A percentile compares a stretch with the other conserved stretches of the same genome.
phyloP scores from a whole-genome alignment of 2,329 filamentous ascomycete genomes.

The Nigrospora oryzae region DNA sequence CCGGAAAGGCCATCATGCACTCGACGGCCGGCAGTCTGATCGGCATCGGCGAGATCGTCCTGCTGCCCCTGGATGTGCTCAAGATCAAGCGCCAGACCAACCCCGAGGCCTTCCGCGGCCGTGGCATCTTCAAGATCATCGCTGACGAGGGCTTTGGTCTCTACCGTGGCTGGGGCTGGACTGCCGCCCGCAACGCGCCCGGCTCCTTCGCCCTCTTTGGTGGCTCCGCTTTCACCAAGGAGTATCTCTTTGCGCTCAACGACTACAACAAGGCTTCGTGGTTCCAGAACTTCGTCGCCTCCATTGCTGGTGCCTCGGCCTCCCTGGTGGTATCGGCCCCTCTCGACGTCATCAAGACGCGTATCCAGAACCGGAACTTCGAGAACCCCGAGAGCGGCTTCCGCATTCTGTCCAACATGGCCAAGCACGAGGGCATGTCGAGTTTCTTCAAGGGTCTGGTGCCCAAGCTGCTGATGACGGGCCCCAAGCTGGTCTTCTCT shows the following conservation, averaged over 20 bases:
- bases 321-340: constrained; percentile 96
- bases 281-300: constrained; percentile 96
- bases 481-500: constrained; percentile 96
- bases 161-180: constrained; percentile 97
- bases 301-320: constrained; percentile 87
- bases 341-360: constrained; percentile 94
- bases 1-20: constrained; percentile 96
- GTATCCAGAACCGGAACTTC: constrained; percentile 98
- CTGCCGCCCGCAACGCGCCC: constrained; percentile 90
- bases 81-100: constrained; percentile 99
- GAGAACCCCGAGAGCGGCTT: constrained; percentile 94
- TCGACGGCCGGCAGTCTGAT: constrained; percentile 92
- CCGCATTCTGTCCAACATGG: constrained; percentile 87
- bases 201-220: constrained; percentile 97
- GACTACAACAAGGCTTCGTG: constrained; percentile 96
- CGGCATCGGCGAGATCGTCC: constrained; percentile 92
- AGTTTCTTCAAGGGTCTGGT: constrained; percentile 97
- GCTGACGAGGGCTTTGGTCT: constrained; percentile 90
- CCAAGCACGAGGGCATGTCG: constrained; percentile 73
- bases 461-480: constrained; percentile 98
- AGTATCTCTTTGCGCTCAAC: constrained; percentile 80
- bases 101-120: constrained; percentile 92
- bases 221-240: constrained; percentile 94
- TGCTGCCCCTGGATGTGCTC: constrained; percentile 89
- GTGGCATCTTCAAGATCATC: constrained; percentile 83